Evolutionary conservation across 2,329 filamentous ascomycete species (phyloP).

Genomic region (Penicillium sp.): DNA sequence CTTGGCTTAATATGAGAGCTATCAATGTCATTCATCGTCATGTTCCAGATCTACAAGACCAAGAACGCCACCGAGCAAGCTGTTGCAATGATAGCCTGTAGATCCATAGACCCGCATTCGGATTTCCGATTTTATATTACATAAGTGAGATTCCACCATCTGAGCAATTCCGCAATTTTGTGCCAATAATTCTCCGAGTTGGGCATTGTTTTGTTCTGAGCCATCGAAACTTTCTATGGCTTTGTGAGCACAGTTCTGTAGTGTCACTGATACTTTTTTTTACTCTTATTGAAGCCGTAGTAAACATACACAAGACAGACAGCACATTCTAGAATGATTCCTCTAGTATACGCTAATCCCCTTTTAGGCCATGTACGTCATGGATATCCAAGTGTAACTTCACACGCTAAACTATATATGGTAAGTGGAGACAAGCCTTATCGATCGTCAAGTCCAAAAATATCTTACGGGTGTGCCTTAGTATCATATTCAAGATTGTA

Average conservation of each 20-base stretch:
- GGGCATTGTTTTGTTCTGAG: not conserved
- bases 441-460: slow-evolving; percentile 4
- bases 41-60: slow-evolving; percentile 7
- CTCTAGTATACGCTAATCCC: not conserved
- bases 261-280: not conserved
- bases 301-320: not conserved
- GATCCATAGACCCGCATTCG: not conserved
- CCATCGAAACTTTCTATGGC: not conserved
- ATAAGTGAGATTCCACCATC: not conserved
- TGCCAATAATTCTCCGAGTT: not conserved
- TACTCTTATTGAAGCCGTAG: not conserved
- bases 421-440: not conserved
- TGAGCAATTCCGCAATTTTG: not conserved
- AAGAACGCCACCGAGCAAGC: slow-evolving; percentile 11
- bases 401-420: not conserved
- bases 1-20: slow-evolving; percentile 3
- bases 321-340: not conserved
- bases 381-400: not conserved
- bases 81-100: not conserved
- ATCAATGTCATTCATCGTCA: slow-evolving; percentile 19
- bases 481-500: not conserved
- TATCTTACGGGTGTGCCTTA: not conserved
- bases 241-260: too few species aligned
- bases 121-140: not conserved
- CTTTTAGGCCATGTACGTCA: not conserved